These are phyloP conservation scores for Lyophyllum decastes DNA, from an alignment of 768 basidiomycete genomes.

Conservation along the genomic window DNA sequence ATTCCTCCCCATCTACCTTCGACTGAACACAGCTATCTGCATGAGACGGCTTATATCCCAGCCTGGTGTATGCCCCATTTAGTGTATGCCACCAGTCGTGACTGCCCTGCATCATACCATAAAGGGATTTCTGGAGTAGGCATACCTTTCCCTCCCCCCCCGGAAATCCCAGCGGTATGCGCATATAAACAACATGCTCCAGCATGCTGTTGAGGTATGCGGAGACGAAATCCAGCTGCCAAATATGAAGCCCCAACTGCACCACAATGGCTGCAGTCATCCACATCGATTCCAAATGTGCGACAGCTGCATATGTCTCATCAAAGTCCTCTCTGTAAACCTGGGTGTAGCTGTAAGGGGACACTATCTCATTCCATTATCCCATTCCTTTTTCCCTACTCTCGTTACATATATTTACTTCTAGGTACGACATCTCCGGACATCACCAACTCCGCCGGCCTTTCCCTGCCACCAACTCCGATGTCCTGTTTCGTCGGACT, in stretches of 20 bases:
- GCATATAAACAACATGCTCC: slow-evolving; percentile 15
- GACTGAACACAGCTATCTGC: slow-evolving; percentile 18
- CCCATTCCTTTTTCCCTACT: too few relatives aligned
- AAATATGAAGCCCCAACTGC: slow-evolving; percentile 22
- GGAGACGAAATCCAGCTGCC: slow-evolving; percentile 31
- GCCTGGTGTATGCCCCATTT: background rate
- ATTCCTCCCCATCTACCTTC: background rate
- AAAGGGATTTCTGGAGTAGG: slow-evolving; percentile 10
- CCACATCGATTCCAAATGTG: slow-evolving; percentile 7
- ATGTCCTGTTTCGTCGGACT: too few relatives aligned
- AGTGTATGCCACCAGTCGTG: slow-evolving; percentile 14
- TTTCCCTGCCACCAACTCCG: too few relatives aligned
- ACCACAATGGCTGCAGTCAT: slow-evolving; percentile 27
- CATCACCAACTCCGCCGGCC: too few relatives aligned
- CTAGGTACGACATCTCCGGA: too few relatives aligned
- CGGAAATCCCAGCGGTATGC: slow-evolving; percentile 13
- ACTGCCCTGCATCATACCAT: slow-evolving; percentile 17
- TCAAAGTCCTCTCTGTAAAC: slow-evolving; percentile 31
- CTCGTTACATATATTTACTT: too few relatives aligned
- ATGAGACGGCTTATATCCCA: slow-evolving; percentile 15
- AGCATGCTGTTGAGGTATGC: slow-evolving; percentile 33
- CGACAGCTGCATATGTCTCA: slow-evolving; percentile 11
- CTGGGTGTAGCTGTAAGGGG: slow-evolving; percentile 35
- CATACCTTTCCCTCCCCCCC: slow-evolving; percentile 18
- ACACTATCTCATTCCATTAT: too few relatives aligned